A percentile compares a stretch with the other conserved stretches of the same genome.
phyloP scores from a whole-genome alignment of 108 stramenopile genomes.

The Cyclotella atomus region DNA sequence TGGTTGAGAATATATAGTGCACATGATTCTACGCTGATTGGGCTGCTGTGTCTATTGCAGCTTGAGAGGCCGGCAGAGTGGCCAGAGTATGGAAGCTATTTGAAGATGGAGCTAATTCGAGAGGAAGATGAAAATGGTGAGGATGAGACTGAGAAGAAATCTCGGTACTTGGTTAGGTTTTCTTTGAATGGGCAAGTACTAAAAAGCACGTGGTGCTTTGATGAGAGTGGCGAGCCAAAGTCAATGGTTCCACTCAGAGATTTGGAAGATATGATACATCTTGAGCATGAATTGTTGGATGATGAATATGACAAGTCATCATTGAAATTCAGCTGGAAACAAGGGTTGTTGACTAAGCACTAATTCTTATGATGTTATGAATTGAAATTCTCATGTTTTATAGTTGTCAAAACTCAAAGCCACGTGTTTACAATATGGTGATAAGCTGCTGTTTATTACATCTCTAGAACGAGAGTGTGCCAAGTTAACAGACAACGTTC shows the following conservation, averaged over 20 bases:
- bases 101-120: slow-evolving; percentile 78
- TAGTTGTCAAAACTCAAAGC: too few species aligned
- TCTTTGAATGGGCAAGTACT: slow-evolving; percentile 71
- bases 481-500: too few species aligned
- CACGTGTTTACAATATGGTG: too few species aligned
- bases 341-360: slow-evolving; percentile 23
- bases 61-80: slow-evolving; percentile 69
- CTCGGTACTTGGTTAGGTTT: slow-evolving; percentile 66
- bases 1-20: slow-evolving; percentile 68
- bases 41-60: slow-evolving; percentile 73
- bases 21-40: slow-evolving; percentile 86
- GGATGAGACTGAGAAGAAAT: background rate
- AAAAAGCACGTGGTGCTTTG: slow-evolving; percentile 51
- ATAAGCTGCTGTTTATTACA: too few species aligned
- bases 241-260: slow-evolving; percentile 53
- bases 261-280: slow-evolving; percentile 51
- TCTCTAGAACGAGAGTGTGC: too few species aligned
- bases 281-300: slow-evolving; percentile 45
- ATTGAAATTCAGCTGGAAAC: slow-evolving; percentile 36
- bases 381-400: too few species aligned
- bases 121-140: slow-evolving; percentile 29
- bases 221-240: slow-evolving; percentile 38
- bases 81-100: slow-evolving; percentile 80
- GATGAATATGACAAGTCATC: slow-evolving; percentile 15
- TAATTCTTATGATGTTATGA: too few species aligned